Percentiles rank a stretch among this genome's conserved stretches.
phyloP scores from a whole-genome alignment of 140 eudicot species.

The Cichorium intybus region DNA sequence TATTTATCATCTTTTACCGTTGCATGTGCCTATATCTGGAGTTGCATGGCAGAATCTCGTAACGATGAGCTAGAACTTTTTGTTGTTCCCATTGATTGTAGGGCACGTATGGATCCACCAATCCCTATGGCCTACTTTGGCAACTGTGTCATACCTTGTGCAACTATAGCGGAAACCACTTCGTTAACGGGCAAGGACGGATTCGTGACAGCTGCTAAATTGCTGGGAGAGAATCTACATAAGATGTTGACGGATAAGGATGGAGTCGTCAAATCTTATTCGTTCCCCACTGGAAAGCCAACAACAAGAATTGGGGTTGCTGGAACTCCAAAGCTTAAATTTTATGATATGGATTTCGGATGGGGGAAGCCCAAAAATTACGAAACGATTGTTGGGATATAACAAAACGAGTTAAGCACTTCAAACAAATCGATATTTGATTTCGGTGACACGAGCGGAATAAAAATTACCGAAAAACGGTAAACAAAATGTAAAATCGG shows the following conservation, averaged over 20 bases:
- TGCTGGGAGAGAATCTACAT: not conserved
- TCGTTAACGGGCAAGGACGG: too few relatives aligned
- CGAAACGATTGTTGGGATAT: too few relatives aligned
- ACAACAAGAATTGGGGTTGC: constrained; percentile 30
- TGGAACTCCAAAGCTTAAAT: constrained; percentile 43
- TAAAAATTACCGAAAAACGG: too few relatives aligned
- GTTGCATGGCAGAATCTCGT: constrained; percentile 22
- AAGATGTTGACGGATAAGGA: not conserved
- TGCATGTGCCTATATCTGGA: constrained; percentile 33
- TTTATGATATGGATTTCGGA: constrained; percentile 45
- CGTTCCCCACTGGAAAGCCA: not conserved
- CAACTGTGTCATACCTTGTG: constrained; percentile 24
- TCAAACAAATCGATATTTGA: too few relatives aligned
- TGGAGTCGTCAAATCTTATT: not conserved
- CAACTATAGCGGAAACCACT: not conserved
- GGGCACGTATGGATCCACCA: constrained; percentile 35
- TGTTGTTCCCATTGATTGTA: constrained; percentile 6
- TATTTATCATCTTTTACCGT: constrained; percentile 33
- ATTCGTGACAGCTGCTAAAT: not conserved
- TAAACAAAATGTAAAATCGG: too few relatives aligned
- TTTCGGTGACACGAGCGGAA: too few relatives aligned
- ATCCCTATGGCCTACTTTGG: constrained; percentile 40
- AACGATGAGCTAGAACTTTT: constrained; percentile 21
- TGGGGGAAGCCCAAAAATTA: constrained; percentile 41
- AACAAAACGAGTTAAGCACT: too few relatives aligned